These are phyloP conservation scores for Dictyophora rubrovolvata DNA, from an alignment of 768 basidiomycete species.

Conservation along the genomic window DNA sequence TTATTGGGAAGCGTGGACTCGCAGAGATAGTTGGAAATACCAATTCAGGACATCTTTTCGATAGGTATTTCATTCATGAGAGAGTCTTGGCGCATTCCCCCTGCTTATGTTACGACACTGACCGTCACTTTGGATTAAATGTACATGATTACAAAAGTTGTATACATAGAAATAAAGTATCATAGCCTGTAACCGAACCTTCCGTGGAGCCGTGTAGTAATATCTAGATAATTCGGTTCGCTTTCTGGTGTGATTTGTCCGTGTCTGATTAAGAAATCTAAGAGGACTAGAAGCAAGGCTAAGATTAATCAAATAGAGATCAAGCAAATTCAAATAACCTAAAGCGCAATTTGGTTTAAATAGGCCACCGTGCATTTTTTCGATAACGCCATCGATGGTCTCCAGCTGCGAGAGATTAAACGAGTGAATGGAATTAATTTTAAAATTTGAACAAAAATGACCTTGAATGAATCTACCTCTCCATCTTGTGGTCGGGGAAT, in stretches of 20 bases:
- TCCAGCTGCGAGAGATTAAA: constrained; percentile 41
- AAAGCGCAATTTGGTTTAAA: constrained; percentile 94
- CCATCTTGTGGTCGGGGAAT: constrained; percentile 74
- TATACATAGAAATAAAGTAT: neutral
- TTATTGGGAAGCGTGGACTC: constrained; percentile 37
- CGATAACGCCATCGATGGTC: constrained; percentile 47
- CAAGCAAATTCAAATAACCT: constrained; percentile 32
- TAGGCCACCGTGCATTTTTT: constrained; percentile 52
- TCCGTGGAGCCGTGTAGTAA: constrained; percentile 65
- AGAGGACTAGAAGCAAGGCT: constrained; percentile 44
- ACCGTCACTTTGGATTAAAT: neutral
- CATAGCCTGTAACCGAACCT: constrained; percentile 31
- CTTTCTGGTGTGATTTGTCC: constrained; percentile 82
- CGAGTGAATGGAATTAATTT: neutral
- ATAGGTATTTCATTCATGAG: neutral
- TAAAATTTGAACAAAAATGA: constrained; percentile 22
- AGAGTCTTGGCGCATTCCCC: too few species aligned
- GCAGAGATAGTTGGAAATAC: constrained; percentile 34
- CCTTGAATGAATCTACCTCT: constrained; percentile 91
- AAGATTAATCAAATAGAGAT: neutral
- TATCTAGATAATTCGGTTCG: constrained; percentile 74
- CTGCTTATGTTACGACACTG: too few species aligned
- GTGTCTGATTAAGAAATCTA: constrained; percentile 84
- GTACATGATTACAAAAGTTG: neutral
- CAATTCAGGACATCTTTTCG: neutral